Evolutionary conservation across 192 early-diverging fungal genomes (phyloP).

Genomic region (Dissophora ornata): DNA sequence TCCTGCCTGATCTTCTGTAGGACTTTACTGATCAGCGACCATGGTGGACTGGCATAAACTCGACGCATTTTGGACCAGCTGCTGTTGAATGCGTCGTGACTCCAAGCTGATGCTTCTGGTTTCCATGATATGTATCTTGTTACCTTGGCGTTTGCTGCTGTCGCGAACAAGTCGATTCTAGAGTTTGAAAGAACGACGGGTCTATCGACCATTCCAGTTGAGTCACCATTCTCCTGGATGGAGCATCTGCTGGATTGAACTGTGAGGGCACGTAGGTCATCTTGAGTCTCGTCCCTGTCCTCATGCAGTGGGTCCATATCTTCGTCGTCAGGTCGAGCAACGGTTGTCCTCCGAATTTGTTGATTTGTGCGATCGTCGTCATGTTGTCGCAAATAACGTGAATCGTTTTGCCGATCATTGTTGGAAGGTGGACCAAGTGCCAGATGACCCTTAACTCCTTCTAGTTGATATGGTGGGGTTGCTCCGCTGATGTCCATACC

Average conservation of each 20-base stretch:
- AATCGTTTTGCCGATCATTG: too few relatives aligned
- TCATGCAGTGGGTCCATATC: constrained; percentile 13
- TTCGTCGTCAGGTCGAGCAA: constrained; percentile 3
- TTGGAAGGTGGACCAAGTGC: too few relatives aligned
- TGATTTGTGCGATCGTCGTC: constrained; percentile 28
- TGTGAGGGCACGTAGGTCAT: constrained; percentile 28
- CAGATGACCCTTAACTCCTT: too few relatives aligned
- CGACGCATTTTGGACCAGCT: neutral
- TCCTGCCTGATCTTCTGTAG: constrained; percentile 26
- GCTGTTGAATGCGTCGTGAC: constrained; percentile 31
- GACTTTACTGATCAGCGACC: neutral
- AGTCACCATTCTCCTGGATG: too few relatives aligned
- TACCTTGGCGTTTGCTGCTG: constrained; percentile 4
- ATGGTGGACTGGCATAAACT: constrained; percentile 15
- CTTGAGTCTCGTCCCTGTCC: constrained; percentile 8
- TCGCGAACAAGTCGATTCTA: constrained; percentile 3
- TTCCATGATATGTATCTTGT: constrained; percentile 36
- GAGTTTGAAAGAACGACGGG: too few relatives aligned
- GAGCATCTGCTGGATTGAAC: constrained; percentile 44
- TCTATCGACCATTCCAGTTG: constrained; percentile 38
- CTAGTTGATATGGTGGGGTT: too few relatives aligned
- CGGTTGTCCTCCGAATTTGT: constrained; percentile 32
- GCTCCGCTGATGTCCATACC: too few relatives aligned
- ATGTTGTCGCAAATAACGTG: constrained; percentile 7
- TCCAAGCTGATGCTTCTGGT: neutral